Conservation (phyloP, 2,329 filamentous ascomycete species). For the Zopfia rhizophila region DNA sequence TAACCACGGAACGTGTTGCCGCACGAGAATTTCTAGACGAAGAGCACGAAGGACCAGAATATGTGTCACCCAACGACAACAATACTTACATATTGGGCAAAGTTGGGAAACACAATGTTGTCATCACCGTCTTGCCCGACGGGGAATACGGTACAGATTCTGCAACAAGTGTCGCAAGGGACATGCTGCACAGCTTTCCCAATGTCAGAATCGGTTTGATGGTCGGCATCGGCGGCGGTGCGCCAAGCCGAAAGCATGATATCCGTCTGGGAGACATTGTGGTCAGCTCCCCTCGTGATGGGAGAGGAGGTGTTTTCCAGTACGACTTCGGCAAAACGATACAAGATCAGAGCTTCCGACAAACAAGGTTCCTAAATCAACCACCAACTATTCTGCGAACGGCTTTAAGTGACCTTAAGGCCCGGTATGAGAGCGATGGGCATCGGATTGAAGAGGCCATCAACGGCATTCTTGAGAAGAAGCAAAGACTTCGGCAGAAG, state of each 20-base stretch:
- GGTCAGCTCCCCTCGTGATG: slow-evolving; percentile 19
- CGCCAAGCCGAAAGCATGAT: slow-evolving; percentile 21
- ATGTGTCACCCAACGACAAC: too few species aligned
- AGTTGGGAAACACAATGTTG: too few species aligned
- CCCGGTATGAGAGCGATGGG: slow-evolving; percentile 21
- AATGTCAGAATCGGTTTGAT: too few species aligned
- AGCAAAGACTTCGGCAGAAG: slow-evolving; percentile 35
- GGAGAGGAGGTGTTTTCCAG: slow-evolving; percentile 39
- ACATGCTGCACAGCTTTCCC: too few species aligned
- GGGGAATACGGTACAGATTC: too few species aligned
- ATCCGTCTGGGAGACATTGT: slow-evolving; percentile 11
- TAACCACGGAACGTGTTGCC: too few species aligned
- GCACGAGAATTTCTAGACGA: too few species aligned
- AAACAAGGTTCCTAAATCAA: slow-evolving; percentile 21
- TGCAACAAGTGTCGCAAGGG: too few species aligned
- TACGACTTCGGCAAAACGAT: too few species aligned
- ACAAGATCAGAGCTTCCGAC: slow-evolving; percentile 28
- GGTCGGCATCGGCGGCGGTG: slow-evolving; percentile 20
- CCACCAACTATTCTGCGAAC: slow-evolving; percentile 30
- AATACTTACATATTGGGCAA: too few species aligned
- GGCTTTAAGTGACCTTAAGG: slow-evolving; percentile 33
- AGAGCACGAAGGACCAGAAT: too few species aligned
- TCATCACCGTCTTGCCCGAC: too few species aligned
- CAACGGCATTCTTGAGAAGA: slow-evolving; percentile 37
- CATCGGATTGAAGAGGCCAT: slow-evolving; percentile 26